Conservation (phyloP, 805 yeast genomes). For the Millerozyma miso region DNA sequence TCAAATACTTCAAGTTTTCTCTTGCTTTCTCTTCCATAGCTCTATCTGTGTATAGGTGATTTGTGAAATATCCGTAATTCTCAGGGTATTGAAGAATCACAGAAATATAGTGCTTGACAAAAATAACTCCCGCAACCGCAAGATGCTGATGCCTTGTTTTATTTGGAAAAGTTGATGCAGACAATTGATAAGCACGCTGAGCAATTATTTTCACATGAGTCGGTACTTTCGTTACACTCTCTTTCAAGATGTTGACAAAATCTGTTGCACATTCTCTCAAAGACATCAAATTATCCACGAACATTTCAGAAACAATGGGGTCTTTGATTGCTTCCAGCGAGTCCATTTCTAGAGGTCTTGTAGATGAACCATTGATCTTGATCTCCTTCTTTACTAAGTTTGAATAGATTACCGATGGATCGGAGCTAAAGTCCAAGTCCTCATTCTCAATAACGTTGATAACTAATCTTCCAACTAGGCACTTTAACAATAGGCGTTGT, state of each 20-base stretch:
- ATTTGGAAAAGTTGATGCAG: slow-evolving; percentile 51
- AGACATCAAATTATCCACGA: slow-evolving; percentile 67
- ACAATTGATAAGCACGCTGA: slow-evolving; percentile 28
- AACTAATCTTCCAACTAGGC: slow-evolving; percentile 36
- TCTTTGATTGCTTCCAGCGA: slow-evolving; percentile 77
- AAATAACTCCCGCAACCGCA: slow-evolving; percentile 64
- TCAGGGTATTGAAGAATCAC: slow-evolving; percentile 49
- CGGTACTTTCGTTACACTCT: slow-evolving; percentile 35
- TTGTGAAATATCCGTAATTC: slow-evolving; percentile 47
- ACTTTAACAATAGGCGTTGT: slow-evolving; percentile 44
- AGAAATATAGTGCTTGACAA: slow-evolving; percentile 49
- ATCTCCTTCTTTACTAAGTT: slow-evolving; percentile 35
- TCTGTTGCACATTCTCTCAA: slow-evolving; percentile 69
- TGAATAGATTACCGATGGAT: slow-evolving; percentile 60
- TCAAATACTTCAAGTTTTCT: slow-evolving; percentile 53
- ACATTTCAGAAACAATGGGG: slow-evolving; percentile 62
- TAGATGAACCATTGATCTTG: slow-evolving; percentile 31
- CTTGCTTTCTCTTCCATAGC: slow-evolving; percentile 16
- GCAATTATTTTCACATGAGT: slow-evolving; percentile 33
- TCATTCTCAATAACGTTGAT: slow-evolving; percentile 40
- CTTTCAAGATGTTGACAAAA: slow-evolving; percentile 50
- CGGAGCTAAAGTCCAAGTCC: slow-evolving; percentile 68
- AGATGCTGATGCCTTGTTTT: slow-evolving; percentile 56
- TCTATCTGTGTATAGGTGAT: slow-evolving; percentile 22
- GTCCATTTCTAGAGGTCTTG: slow-evolving; percentile 33